Conservation (phyloP, 306 rosid genomes). For the Prosopis cineraria region DNA sequence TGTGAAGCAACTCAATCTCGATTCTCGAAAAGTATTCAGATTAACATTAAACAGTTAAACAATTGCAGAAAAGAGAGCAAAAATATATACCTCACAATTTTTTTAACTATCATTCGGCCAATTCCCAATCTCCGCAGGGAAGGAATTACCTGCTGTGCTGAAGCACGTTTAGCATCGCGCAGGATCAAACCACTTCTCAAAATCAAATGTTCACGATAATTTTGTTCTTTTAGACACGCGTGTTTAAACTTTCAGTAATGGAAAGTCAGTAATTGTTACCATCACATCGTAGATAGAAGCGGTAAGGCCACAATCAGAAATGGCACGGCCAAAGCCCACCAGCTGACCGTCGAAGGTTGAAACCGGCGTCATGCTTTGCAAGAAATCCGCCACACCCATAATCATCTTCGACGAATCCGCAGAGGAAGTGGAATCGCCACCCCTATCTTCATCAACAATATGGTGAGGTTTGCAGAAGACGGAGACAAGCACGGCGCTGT, state of each 20-base stretch:
- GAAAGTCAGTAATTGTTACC: slow-evolving; percentile 45
- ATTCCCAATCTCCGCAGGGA: slow-evolving; percentile 77
- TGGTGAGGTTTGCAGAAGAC: slow-evolving; percentile 64
- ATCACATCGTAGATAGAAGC: slow-evolving; percentile 81
- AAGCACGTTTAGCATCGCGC: slow-evolving; percentile 43
- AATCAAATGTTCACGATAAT: too few relatives aligned
- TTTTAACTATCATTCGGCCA: slow-evolving; percentile 68
- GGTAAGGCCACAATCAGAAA: slow-evolving; percentile 78
- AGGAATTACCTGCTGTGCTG: slow-evolving; percentile 71
- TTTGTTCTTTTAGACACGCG: too few relatives aligned
- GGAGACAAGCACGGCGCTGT: slow-evolving; percentile 67
- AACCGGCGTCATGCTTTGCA: slow-evolving; percentile 51
- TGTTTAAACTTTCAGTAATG: too few relatives aligned
- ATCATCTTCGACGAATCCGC: slow-evolving; percentile 16
- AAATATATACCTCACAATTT: slow-evolving; percentile 66
- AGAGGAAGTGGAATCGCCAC: neutral
- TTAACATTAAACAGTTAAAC: slow-evolving; percentile 28
- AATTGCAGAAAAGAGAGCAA: slow-evolving; percentile 1
- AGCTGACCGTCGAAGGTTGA: slow-evolving; percentile 56
- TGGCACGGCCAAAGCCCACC: slow-evolving; percentile 87
- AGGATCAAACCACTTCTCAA: too few relatives aligned
- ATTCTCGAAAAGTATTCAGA: slow-evolving; percentile 10
- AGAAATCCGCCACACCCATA: slow-evolving; percentile 41
- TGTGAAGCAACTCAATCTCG: neutral
- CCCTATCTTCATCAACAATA: slow-evolving; percentile 2